Evolutionary conservation across 2,329 filamentous ascomycete species (phyloP).

Genomic region (Fusarium nurragi): DNA sequence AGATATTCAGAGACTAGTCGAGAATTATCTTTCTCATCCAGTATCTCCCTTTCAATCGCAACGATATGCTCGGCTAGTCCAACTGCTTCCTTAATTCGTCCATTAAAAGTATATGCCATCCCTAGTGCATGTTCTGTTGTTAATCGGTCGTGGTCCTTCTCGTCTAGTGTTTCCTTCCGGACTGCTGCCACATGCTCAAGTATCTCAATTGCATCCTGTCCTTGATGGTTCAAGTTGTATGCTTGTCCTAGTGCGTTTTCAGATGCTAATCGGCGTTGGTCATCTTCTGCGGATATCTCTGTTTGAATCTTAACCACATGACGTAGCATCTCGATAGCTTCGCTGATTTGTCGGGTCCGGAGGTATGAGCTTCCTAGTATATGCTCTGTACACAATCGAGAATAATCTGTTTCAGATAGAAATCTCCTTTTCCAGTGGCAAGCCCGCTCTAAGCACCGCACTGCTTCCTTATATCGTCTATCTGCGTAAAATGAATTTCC

Average conservation of each 20-base stretch:
- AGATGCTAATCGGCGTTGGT: fast-evolving
- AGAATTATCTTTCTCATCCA: no score
- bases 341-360: not conserved
- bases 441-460: not conserved
- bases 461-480: not conserved
- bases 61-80: no score
- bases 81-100: no score
- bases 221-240: not conserved
- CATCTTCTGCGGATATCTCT: not conserved
- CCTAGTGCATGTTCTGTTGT: no score
- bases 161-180: no score
- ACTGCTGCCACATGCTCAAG: not conserved
- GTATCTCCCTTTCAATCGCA: no score
- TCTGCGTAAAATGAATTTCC: fast-evolving
- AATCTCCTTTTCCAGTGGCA: not conserved
- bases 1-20: no score
- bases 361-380: not conserved
- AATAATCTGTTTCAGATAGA: not conserved
- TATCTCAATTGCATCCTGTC: not conserved
- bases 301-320: not conserved
- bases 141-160: no score
- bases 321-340: not conserved
- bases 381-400: fast-evolving
- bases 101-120: no score
- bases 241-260: not conserved